Percentiles rank a stretch among this genome's conserved stretches.
Conservation (phyloP, 345 rosid genomes). For the Eucalyptus fibrosa region DNA sequence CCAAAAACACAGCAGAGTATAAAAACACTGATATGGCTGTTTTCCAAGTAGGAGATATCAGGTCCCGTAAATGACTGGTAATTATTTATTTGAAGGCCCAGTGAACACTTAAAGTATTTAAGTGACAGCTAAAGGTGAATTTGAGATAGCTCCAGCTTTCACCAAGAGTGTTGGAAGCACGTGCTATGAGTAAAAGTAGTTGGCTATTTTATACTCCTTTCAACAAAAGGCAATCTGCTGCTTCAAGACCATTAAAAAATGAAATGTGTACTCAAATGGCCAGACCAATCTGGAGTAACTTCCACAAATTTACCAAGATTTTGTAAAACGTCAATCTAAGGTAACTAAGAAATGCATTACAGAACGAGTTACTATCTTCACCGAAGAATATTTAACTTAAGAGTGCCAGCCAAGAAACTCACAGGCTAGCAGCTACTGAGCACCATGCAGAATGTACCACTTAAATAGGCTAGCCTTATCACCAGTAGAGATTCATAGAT, state of each 20-base stretch:
- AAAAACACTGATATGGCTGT: not conserved
- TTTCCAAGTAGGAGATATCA: not conserved
- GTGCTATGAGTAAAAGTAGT: not conserved
- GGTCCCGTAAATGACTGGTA: not conserved
- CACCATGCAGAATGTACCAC: not conserved
- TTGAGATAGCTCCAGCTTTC: not conserved
- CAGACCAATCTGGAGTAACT: not conserved
- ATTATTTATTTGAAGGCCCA: not conserved
- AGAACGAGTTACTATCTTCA: not conserved
- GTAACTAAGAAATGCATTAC: not conserved
- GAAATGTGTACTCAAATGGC: not conserved
- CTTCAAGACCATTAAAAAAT: not conserved
- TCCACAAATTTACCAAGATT: not conserved
- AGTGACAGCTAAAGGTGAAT: not conserved
- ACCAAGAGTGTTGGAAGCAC: not conserved
- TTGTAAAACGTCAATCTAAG: not conserved
- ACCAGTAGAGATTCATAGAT: not conserved
- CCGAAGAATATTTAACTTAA: not conserved
- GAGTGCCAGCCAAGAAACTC: not conserved
- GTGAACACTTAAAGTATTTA: not conserved
- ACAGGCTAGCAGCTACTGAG: not conserved
- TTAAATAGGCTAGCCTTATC: not conserved
- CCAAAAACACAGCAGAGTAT: not conserved
- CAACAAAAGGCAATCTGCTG: not conserved
- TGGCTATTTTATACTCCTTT: not conserved